Evolutionary conservation across 1,284 basidiomycete genomes (phyloP), one percentile per base, ranked within the genome.

Genomic region (Trametes pubescens): DNA sequence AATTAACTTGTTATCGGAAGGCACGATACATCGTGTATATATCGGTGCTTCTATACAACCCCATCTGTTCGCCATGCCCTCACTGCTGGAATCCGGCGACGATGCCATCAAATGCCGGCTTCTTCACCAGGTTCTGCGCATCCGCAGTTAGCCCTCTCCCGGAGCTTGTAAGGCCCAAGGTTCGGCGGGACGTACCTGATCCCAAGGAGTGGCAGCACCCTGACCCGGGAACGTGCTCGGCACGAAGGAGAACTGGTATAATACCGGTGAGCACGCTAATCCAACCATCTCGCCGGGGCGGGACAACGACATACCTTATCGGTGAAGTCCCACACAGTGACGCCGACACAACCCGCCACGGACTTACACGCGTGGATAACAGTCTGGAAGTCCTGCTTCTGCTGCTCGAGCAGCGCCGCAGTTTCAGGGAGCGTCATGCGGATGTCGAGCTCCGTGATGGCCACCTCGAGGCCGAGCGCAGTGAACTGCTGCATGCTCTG

Each of bases 401-500:
- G 86, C 66, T 85, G 82, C 44, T 73, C 77, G 14, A 85, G 75
- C 57, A 82, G 71, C 4, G 79, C 81, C 1, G 74, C 70, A 0
- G 84, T 85, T 18, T 76, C 78, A n/a, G 85, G 85, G 32, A 84
- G 77, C 29, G 78, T 77, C 77, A 86, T 85, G 26, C 84, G 78
- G 59, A 82, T 81, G 68, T 86, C 85, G 26, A 87, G 77, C 72
- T 86, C 85, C 0, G 84, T 86, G 67, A 86, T 79, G 16, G 84
- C 84, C 37, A 86, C 79, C 61, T 86, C 84, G 59, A 86, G 76
- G 37, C 86, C 84, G 34, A 86, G 79, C 24, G 76, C 79, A 14
- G 80, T 77, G 74, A 86, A 81, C 38, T 76, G 73, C 57, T 80
- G 71, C 69, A 86, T 76, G 66, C 82, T 82, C 18, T 77, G 71